Evolutionary conservation across 257 asterid species (phyloP).

Genomic region (Asclepias syriaca): DNA sequence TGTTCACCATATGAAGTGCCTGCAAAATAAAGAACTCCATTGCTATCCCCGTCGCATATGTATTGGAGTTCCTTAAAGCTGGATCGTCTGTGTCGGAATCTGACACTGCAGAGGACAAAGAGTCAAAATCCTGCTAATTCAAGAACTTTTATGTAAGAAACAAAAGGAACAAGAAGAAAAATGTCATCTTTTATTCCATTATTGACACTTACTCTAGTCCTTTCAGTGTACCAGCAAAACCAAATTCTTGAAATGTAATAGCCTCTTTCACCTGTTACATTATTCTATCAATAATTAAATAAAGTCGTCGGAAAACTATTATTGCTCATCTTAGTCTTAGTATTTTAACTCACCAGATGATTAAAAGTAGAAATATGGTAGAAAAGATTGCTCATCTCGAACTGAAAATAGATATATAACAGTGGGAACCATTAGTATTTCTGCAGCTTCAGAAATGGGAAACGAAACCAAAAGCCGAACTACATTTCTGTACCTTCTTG

Average conservation of each 20-base stretch:
- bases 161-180: no score
- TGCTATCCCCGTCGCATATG: constrained; percentile 93
- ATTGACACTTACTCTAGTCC: constrained; percentile 49
- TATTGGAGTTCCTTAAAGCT: constrained; percentile 91
- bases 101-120: constrained; percentile 25
- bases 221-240: constrained; percentile 36
- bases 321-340: neutral
- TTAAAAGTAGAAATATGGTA: constrained; percentile 41
- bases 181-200: neutral
- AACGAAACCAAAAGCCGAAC: neutral
- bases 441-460: constrained; percentile 7
- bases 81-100: constrained; percentile 76
- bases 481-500: constrained; percentile 44
- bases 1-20: constrained; percentile 95
- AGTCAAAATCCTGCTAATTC: constrained; percentile 14
- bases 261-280: constrained; percentile 76
- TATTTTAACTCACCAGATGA: constrained; percentile 47
- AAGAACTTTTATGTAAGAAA: neutral
- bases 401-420: constrained; percentile 42
- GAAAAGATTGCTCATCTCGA: constrained; percentile 67
- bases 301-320: constrained; percentile 6
- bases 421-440: constrained; percentile 6
- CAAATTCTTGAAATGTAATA: constrained; percentile 50
- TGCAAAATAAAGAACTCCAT: constrained; percentile 81
- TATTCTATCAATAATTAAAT: constrained; percentile 7